These are phyloP conservation scores for Fraxinus albicans DNA, from an alignment of 305 asterid species.

Conservation along the genomic window DNA sequence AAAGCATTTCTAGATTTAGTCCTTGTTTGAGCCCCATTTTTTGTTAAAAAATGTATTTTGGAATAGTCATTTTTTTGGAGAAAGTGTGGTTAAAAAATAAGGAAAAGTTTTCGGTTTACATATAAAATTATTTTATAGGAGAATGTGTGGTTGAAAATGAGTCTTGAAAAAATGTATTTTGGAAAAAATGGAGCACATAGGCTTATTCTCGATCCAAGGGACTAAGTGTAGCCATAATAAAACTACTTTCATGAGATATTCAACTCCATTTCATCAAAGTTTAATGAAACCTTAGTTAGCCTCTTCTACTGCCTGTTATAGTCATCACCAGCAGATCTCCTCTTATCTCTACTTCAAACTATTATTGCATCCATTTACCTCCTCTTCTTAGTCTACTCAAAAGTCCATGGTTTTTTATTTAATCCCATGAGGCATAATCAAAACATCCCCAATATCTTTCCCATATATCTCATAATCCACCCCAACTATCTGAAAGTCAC, in stretches of 20 bases:
- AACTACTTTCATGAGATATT: not conserved
- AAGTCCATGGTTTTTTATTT: not conserved
- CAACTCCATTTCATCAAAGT: not conserved
- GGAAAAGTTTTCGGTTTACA: too few relatives aligned
- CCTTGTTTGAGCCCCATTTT: too few relatives aligned
- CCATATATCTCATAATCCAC: not conserved
- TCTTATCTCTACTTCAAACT: not conserved
- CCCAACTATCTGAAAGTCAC: not conserved
- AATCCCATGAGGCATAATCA: not conserved
- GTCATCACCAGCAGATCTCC: not conserved
- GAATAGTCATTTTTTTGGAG: too few relatives aligned
- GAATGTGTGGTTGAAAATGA: too few relatives aligned
- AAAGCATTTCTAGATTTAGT: not conserved
- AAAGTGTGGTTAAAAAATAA: too few relatives aligned
- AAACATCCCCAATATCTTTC: not conserved
- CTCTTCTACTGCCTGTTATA: not conserved
- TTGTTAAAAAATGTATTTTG: too few relatives aligned
- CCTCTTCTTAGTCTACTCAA: not conserved
- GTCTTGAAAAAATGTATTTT: too few relatives aligned
- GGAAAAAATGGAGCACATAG: too few relatives aligned
- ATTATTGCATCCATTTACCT: not conserved
- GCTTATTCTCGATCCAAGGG: not conserved
- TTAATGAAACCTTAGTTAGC: not conserved
- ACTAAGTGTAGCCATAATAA: not conserved
- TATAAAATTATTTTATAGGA: too few relatives aligned